Percentiles rank a stretch among this genome's conserved stretches.
Conservation (phyloP, 495 filamentous ascomycete species). For the Peziza echinospora region DNA sequence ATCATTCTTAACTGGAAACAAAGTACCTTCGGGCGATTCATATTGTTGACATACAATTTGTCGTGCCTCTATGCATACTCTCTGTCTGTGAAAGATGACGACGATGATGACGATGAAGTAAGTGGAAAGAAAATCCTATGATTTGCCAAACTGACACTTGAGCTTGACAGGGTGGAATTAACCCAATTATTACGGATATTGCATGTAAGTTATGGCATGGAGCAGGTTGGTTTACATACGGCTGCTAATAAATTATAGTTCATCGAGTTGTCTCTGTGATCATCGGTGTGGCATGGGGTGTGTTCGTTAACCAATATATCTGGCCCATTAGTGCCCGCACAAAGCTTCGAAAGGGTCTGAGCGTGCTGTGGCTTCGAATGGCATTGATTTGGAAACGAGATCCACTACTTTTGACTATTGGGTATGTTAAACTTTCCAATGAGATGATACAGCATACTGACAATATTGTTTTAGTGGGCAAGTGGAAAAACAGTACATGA, state of each 20-base stretch:
- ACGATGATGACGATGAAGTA: constrained; percentile 58
- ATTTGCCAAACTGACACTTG: neutral
- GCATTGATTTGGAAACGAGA: constrained; percentile 92
- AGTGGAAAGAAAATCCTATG: neutral
- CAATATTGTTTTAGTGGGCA: too few species aligned
- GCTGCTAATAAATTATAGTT: too few species aligned
- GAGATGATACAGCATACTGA: too few species aligned
- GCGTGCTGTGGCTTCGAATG: constrained; percentile 77
- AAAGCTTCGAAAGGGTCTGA: constrained; percentile 70
- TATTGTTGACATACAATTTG: constrained; percentile 90
- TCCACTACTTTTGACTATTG: constrained; percentile 51
- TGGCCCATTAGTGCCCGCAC: constrained; percentile 80
- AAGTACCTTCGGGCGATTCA: constrained; percentile 79
- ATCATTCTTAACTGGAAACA: constrained; percentile 67
- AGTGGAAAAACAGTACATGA: constrained; percentile 62
- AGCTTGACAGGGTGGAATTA: constrained; percentile 26
- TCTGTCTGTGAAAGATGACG: constrained; percentile 49
- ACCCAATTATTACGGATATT: constrained; percentile 71
- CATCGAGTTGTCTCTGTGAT: constrained; percentile 80
- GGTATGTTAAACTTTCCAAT: too few species aligned
- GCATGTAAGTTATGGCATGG: too few species aligned
- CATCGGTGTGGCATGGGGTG: constrained; percentile 72
- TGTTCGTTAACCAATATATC: constrained; percentile 70
- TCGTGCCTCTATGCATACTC: constrained; percentile 88
- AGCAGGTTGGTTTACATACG: too few species aligned